Percentiles rank a stretch among this genome's conserved stretches.
These are phyloP conservation scores for Brassica rapa DNA, from an alignment of 345 rosid genomes.

Conservation along the genomic window DNA sequence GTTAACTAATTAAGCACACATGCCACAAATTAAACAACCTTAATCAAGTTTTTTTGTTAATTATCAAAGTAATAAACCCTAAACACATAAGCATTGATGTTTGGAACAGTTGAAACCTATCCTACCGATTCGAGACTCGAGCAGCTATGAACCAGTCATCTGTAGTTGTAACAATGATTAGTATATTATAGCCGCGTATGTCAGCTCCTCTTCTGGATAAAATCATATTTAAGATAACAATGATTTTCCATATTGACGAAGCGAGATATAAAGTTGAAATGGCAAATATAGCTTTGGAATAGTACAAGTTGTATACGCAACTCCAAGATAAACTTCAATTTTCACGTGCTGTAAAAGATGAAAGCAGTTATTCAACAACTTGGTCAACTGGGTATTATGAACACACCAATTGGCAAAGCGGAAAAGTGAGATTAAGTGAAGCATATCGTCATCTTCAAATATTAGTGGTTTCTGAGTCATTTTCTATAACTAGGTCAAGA, in stretches of 20 bases:
- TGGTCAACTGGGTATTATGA: neutral
- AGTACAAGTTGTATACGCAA: conserved; percentile 41
- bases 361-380: neutral
- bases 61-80: no score
- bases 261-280: conserved; percentile 1
- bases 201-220: conserved; percentile 6
- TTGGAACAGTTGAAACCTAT: no score
- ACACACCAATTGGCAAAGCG: neutral
- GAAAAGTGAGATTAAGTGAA: neutral
- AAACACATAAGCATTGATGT: no score
- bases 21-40: no score
- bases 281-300: conserved; percentile 11
- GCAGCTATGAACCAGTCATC: neutral
- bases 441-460: conserved; percentile 30
- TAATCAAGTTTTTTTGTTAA: no score
- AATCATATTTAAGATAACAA: conserved; percentile 9
- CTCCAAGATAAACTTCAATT: conserved; percentile 18
- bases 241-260: conserved; percentile 23
- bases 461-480: conserved; percentile 27
- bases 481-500: conserved; percentile 7
- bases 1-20: no score
- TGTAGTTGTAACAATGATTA: neutral
- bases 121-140: no score
- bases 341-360: conserved; percentile 28
- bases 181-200: neutral